Percentiles rank a stretch among this genome's conserved stretches.
phyloP scores from a whole-genome alignment of 352 stramenopile genomes.

The Bremia lactucae region DNA sequence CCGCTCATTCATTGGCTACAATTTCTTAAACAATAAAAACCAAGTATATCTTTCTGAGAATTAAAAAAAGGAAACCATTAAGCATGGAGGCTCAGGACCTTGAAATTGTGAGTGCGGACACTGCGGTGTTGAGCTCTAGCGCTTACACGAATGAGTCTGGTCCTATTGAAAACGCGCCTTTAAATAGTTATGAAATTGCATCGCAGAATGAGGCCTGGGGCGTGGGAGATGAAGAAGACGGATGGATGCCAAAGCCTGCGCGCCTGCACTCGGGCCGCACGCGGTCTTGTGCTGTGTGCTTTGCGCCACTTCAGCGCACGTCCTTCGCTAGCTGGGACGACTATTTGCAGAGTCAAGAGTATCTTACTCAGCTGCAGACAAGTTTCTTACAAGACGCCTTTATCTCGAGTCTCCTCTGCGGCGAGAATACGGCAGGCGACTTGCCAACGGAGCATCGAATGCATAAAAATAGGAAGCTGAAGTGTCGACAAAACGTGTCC shows the following conservation, averaged over 20 bases:
- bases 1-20: constrained; percentile 1
- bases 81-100: constrained; percentile 13
- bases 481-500: constrained; percentile 69
- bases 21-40: constrained; percentile 9
- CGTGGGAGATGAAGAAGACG: constrained; percentile 38
- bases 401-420: constrained; percentile 69
- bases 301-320: constrained; percentile 66
- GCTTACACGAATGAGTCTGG: background rate
- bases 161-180: background rate
- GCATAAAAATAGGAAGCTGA: constrained; percentile 75
- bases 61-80: background rate
- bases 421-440: constrained; percentile 54
- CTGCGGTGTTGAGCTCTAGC: constrained; percentile 4
- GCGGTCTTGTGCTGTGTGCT: constrained; percentile 66
- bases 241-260: constrained; percentile 79
- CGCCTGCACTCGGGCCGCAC: constrained; percentile 72
- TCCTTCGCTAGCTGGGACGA: constrained; percentile 62
- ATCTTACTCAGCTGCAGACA: constrained; percentile 52
- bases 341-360: constrained; percentile 73
- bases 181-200: background rate
- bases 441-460: constrained; percentile 78
- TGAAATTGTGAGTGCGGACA: constrained; percentile 1
- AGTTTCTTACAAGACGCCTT: constrained; percentile 74
- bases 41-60: constrained; percentile 8
- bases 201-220: constrained; percentile 10